Conservation (phyloP, 2,329 filamentous ascomycete genomes). For the Trichoderma semiorbis region DNA sequence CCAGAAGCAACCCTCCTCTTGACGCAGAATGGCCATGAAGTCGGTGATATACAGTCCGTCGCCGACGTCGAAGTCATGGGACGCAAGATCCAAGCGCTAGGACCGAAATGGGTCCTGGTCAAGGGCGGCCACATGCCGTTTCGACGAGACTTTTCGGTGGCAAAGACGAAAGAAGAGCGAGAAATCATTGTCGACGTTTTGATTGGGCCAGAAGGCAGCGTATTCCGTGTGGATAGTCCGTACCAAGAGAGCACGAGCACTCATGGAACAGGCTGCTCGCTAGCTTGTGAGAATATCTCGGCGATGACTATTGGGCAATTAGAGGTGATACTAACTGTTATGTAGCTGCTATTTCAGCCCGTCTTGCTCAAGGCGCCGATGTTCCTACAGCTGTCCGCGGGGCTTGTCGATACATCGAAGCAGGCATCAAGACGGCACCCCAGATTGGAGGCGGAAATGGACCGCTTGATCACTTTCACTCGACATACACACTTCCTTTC, state of each 20-base stretch:
- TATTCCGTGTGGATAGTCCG: slow-evolving; percentile 62
- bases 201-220: slow-evolving; percentile 54
- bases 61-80: slow-evolving; percentile 68
- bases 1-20: slow-evolving; percentile 69
- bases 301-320: too few relatives aligned
- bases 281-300: slow-evolving; percentile 65
- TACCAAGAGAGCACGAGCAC: slow-evolving; percentile 77
- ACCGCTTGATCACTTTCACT: slow-evolving; percentile 77
- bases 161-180: slow-evolving; percentile 56
- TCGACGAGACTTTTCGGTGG: slow-evolving; percentile 56
- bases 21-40: slow-evolving; percentile 43
- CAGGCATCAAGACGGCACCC: slow-evolving; percentile 63
- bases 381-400: slow-evolving; percentile 59
- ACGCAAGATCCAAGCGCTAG: slow-evolving; percentile 61
- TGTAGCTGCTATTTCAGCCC: slow-evolving; percentile 70
- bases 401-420: slow-evolving; percentile 70
- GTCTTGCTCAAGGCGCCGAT: slow-evolving; percentile 57
- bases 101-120: slow-evolving; percentile 75
- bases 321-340: background rate
- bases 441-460: slow-evolving; percentile 65
- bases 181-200: slow-evolving; percentile 74
- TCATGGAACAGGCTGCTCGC: slow-evolving; percentile 90
- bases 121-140: slow-evolving; percentile 92
- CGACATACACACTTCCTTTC: slow-evolving; percentile 64
- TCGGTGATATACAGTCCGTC: slow-evolving; percentile 48